Evolutionary conservation across 225 moss, liverwort and hornwort genomes (phyloP), one percentile per base, ranked within the genome.

Genomic region (Lunularia cruciata): DNA sequence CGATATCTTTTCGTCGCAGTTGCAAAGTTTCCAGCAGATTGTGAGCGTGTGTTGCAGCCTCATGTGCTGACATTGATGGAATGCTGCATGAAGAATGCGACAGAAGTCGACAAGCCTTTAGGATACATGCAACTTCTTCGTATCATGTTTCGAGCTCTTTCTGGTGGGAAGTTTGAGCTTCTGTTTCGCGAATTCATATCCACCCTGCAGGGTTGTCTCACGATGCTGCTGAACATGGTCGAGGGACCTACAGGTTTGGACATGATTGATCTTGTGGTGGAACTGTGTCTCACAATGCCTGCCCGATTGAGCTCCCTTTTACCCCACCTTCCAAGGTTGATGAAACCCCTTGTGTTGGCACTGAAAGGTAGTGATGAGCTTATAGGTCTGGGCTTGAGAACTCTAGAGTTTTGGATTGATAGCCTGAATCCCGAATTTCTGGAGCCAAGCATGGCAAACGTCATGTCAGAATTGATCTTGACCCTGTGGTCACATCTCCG

Each of bases 371-470:
- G 88, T 72, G 98, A 91, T 69, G 98, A 99, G 68, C 88, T 99
- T 72, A 84, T 93, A 68, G 98, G 83, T 62, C 76, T 93, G 23
- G 93, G 98, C 46, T 81, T 99, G 73, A 83, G 98, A 56, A 99
- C 98, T 31, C 85, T 99, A 36, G 98, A 99, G 72, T 99, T 99
- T 59, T 99, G 98, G 98, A 99, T 99, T 75, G 98, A 99, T 70
- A 99, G 98, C 78, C 84, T 99, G 16, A 99, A 99, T 72, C 98
- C 98, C 56, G 98, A 99, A 72, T 99, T 93, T 77, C 61, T 99
- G 85, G 98, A 99, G 78, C 98, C 98, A 37, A 99, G 98, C 75
- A 99, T 99, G 98, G 98, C 98, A 43, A 93, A 88, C 51, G 98
- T 99, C 1, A 91, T 99, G 93, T 91, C 98, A 47, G 98, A 99